phyloP scores from a whole-genome alignment of 257 asterid species.

The Nicotiana tomentosiformis region DNA sequence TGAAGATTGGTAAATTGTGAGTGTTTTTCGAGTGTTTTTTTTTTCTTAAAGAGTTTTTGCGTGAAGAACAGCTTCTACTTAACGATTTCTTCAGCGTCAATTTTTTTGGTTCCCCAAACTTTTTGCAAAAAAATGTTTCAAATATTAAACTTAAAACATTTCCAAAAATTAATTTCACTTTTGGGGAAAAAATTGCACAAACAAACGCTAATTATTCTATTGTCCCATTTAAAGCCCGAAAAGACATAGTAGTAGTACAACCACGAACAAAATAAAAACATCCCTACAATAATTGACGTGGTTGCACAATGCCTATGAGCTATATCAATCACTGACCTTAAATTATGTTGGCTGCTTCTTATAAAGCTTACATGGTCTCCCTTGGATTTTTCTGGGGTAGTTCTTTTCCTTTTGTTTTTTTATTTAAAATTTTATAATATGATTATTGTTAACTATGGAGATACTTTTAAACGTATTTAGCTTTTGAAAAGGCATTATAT shows the following conservation, averaged over 20 bases:
- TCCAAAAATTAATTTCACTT: not conserved
- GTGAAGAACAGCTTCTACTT: not conserved
- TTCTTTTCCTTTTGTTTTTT: not conserved
- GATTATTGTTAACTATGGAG: not conserved
- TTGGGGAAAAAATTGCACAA: not conserved
- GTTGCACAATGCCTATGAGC: not conserved
- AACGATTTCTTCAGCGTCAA: not conserved
- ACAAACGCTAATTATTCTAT: not conserved
- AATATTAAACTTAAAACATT: not conserved
- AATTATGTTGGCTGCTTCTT: not conserved
- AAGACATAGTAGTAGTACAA: not conserved
- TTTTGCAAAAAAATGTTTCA: not conserved
- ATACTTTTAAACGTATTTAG: not conserved
- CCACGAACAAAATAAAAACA: not conserved
- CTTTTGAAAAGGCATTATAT: not conserved
- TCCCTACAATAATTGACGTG: not conserved
- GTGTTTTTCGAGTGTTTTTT: no score
- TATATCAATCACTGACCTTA: not conserved
- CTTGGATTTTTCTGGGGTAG: not conserved
- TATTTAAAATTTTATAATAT: not conserved
- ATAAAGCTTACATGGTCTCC: not conserved
- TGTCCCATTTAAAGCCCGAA: not conserved
- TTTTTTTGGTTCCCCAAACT: not conserved
- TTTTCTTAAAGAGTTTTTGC: not conserved
- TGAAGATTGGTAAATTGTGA: no score